A percentile compares a stretch with the other conserved stretches of the same genome.
Evolutionary conservation across 2,329 filamentous ascomycete genomes (phyloP).

Genomic region (Annulohypoxylon truncatum): DNA sequence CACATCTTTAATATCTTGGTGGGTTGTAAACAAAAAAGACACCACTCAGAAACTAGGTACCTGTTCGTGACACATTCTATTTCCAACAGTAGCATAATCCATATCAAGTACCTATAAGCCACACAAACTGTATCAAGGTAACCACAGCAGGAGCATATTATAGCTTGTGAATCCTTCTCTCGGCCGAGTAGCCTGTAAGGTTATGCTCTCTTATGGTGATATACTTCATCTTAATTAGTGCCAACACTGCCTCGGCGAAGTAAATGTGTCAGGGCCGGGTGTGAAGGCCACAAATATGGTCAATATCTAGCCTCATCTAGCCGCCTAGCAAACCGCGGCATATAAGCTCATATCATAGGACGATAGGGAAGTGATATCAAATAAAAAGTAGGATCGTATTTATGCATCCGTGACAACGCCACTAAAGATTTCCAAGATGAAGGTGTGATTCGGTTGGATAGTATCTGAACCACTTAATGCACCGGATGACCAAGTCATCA

Average conservation of each 20-base stretch:
- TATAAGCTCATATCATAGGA: not conserved
- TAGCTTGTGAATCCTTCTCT: not conserved
- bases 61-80: not conserved
- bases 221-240: not conserved
- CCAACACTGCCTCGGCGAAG: not conserved
- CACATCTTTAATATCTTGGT: not conserved
- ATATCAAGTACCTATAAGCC: not conserved
- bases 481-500: not conserved
- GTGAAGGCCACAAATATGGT: not conserved
- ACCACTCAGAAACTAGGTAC: not conserved
- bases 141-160: not conserved
- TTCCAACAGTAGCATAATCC: not conserved
- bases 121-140: not conserved
- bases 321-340: not conserved
- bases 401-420: not conserved
- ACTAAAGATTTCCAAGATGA: conserved; percentile 11
- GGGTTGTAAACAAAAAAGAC: not conserved
- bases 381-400: conserved; percentile 1
- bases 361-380: not conserved
- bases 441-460: conserved; percentile 6
- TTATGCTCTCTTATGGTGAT: not conserved
- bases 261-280: not conserved
- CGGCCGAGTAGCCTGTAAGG: not conserved
- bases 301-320: not conserved
- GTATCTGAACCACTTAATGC: not conserved